These are phyloP conservation scores for Xylaria sp. DNA, from an alignment of 495 filamentous ascomycete species.

Conservation along the genomic window DNA sequence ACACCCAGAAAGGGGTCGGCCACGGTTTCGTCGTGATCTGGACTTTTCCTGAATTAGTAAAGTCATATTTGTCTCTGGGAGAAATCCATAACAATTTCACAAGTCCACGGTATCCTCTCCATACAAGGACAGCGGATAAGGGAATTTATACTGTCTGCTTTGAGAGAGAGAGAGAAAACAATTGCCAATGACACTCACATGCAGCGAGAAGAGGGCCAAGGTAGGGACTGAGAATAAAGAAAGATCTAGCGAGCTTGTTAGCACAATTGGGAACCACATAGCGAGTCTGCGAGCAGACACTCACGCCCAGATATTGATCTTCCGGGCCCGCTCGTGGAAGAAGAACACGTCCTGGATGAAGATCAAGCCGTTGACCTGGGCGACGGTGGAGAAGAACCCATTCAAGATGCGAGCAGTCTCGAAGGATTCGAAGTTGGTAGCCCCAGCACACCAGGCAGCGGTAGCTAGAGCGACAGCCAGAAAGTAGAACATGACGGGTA, in stretches of 20 bases:
- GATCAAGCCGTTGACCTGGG: slow-evolving; percentile 61
- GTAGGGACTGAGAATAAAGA: slow-evolving; percentile 61
- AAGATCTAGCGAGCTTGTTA: slow-evolving; percentile 31
- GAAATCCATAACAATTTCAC: not conserved
- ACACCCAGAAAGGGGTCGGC: slow-evolving; percentile 62
- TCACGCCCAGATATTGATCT: slow-evolving; percentile 68
- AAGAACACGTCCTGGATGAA: slow-evolving; percentile 72
- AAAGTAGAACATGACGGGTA: slow-evolving; percentile 67
- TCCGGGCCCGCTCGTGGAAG: slow-evolving; percentile 67
- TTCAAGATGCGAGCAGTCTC: slow-evolving; percentile 67
- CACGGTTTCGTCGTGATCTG: slow-evolving; percentile 54
- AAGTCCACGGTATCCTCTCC: not conserved
- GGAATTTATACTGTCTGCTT: not conserved
- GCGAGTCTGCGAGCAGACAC: slow-evolving; percentile 3
- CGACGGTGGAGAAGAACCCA: slow-evolving; percentile 67
- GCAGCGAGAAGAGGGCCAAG: slow-evolving; percentile 65
- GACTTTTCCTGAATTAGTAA: slow-evolving; percentile 8
- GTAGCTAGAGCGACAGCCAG: slow-evolving; percentile 56
- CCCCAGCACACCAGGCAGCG: slow-evolving; percentile 60
- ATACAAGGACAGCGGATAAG: not conserved
- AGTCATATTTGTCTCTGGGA: not conserved
- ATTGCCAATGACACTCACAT: not conserved
- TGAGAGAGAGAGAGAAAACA: too few species aligned
- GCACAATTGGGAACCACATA: slow-evolving; percentile 43
- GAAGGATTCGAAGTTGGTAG: slow-evolving; percentile 60